Percentiles rank a stretch among this genome's conserved stretches.
These are phyloP conservation scores for Ogataea trehaloabstinens DNA, from an alignment of 805 yeast genomes.

Conservation along the genomic window DNA sequence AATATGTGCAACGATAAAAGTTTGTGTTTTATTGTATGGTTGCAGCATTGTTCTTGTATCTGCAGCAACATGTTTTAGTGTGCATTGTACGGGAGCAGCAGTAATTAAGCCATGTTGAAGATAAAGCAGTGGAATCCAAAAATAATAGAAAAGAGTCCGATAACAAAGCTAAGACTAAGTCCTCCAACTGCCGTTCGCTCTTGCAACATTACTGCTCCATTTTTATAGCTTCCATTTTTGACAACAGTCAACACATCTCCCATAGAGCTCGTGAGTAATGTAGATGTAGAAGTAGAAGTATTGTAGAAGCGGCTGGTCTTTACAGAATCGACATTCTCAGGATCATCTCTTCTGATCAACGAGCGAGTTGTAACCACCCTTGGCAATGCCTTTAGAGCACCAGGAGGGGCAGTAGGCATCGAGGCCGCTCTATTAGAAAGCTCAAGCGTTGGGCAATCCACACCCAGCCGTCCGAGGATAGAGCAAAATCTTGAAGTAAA, in stretches of 20 bases:
- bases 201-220: slow-evolving; percentile 6
- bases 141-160: slow-evolving; percentile 12
- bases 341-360: not conserved
- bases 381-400: not conserved
- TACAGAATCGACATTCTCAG: not conserved
- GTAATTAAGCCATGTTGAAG: slow-evolving; percentile 5
- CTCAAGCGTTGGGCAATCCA: slow-evolving; percentile 14
- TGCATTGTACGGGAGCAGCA: no score
- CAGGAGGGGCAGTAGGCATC: not conserved
- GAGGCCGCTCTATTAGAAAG: slow-evolving; percentile 2
- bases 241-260: slow-evolving; percentile 1
- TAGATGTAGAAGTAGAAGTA: not conserved
- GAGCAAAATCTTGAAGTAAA: slow-evolving; percentile 20
- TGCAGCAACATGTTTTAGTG: not conserved
- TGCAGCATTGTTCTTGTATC: not conserved
- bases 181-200: slow-evolving; percentile 4
- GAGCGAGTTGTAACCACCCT: not conserved
- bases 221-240: slow-evolving; percentile 8
- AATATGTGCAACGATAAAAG: no score
- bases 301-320: not conserved
- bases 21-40: not conserved
- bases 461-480: slow-evolving; percentile 17
- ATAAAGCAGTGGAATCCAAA: slow-evolving; percentile 15
- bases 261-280: not conserved
- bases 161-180: slow-evolving; percentile 7